These are phyloP conservation scores for Talaromyces sp. DNA, from an alignment of 2,329 filamentous ascomycete genomes.

Conservation along the genomic window DNA sequence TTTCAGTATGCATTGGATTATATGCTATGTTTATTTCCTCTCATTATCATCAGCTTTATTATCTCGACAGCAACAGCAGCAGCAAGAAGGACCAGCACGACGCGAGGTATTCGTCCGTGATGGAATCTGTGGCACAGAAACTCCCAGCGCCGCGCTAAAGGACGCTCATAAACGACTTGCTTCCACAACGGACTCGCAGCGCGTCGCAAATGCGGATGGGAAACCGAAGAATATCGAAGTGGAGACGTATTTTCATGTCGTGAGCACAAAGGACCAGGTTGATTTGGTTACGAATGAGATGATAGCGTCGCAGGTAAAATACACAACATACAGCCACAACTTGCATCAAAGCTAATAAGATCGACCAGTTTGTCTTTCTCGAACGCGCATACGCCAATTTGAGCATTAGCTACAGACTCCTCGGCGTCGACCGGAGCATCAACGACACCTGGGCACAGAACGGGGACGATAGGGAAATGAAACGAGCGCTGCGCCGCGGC, in stretches of 20 bases:
- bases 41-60: conserved; percentile 1
- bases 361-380: conserved; percentile 27
- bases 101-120: background rate
- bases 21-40: conserved; percentile 6
- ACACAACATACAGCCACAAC: background rate
- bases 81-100: background rate
- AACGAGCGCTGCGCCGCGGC: conserved; percentile 48
- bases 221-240: conserved; percentile 25
- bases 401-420: conserved; percentile 47
- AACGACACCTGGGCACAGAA: conserved; percentile 53
- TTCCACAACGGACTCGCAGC: conserved; percentile 11
- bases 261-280: conserved; percentile 27
- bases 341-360: background rate
- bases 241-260: conserved; percentile 40
- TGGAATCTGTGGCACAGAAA: conserved; percentile 25
- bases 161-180: conserved; percentile 21
- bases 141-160: conserved; percentile 22
- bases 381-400: conserved; percentile 43
- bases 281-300: conserved; percentile 26
- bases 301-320: conserved; percentile 28
- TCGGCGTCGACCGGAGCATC: conserved; percentile 44
- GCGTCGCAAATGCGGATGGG: conserved; percentile 9
- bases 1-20: conserved; percentile 7
- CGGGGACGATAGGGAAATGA: conserved; percentile 47
- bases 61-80: background rate